These are phyloP conservation scores for Yamadazyma paraphyllophila DNA, from an alignment of 805 yeast species.

Conservation along the genomic window DNA sequence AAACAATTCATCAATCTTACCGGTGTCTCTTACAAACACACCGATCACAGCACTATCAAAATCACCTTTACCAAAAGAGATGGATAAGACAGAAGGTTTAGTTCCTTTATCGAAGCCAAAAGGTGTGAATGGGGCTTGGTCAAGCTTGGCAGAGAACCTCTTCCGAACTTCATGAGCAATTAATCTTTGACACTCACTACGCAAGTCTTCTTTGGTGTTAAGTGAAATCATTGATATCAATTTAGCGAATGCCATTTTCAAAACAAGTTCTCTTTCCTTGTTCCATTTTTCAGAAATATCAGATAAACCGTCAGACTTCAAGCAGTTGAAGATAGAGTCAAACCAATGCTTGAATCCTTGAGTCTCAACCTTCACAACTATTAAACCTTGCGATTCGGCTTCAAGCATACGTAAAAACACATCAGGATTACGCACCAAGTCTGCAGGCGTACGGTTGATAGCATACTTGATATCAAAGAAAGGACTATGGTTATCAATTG, in stretches of 20 bases:
- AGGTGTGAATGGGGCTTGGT: constrained; percentile 93
- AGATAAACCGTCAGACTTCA: constrained; percentile 76
- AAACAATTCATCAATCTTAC: constrained; percentile 70
- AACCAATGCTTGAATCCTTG: constrained; percentile 44
- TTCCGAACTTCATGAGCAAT: constrained; percentile 70
- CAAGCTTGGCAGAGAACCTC: constrained; percentile 65
- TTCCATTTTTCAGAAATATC: constrained; percentile 82
- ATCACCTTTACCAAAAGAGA: constrained; percentile 86
- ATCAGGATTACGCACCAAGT: constrained; percentile 74
- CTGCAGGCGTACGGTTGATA: constrained; percentile 71
- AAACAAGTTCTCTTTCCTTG: constrained; percentile 61
- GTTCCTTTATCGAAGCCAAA: constrained; percentile 75
- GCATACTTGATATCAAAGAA: constrained; percentile 92
- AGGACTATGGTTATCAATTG: constrained; percentile 76
- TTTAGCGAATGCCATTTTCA: constrained; percentile 65
- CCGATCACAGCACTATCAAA: constrained; percentile 85
- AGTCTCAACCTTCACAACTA: constrained; percentile 59
- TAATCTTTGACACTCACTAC: constrained; percentile 70
- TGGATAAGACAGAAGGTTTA: constrained; percentile 75
- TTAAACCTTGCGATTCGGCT: constrained; percentile 79
- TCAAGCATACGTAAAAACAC: constrained; percentile 83
- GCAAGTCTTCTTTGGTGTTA: constrained; percentile 79
- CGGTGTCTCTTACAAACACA: constrained; percentile 72
- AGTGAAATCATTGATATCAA: constrained; percentile 65
- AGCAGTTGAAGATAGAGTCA: constrained; percentile 42